Evolutionary conservation across 495 filamentous ascomycete genomes (phyloP), one percentile per base, ranked within the genome.

Genomic region (Chaetomium fimeti): DNA sequence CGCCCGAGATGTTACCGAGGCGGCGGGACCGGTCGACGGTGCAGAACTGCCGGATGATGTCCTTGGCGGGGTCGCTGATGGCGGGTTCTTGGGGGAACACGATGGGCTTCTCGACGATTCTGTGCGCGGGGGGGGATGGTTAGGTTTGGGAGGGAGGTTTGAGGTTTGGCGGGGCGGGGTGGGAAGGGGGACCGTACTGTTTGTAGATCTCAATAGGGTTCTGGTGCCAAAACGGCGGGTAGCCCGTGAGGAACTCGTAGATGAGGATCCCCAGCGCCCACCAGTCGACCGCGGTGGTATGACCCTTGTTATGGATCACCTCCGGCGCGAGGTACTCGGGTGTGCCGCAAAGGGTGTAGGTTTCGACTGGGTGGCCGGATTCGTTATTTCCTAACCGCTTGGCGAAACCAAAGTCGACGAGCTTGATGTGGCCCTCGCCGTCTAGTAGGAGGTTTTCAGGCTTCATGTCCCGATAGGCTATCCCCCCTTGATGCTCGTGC

Each of bases 351-450:
- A 97, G 84, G 8, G 94, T 98, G 74, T 97, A 98, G 5, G 93
- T 98, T 79, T 97, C 92, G 68, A 85, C 87, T 79, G 78, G 74
- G 62, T 75, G 73, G 45, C 76, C 72, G 61, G 70, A 68, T 60
- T 74, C 76, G 68, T 75, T 75, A 57, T 77, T 77, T 29, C 85
- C 87, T 27, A 92, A 74, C 68, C 88, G 82, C 80, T 98, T 98
- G 32, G 94, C 94, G 72, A 98, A 98, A 0, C 94, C 94, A 77
- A 98, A 98, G 76, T 98, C 94, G n/a, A 98, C 93, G 42, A 98
- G 82, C 76, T 94, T 96, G 72, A 98, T 85, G 76, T 98, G 94
- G 6, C 94, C 94, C 40, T 96, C 86, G 18, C 85, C 90, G 75
- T 97, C 94, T 25, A 98, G 81, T 24, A 98, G 81, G 53, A 98